These are phyloP conservation scores for Platanthera guangdongensis DNA, from an alignment of 106 monocot genomes.

Conservation along the genomic window DNA sequence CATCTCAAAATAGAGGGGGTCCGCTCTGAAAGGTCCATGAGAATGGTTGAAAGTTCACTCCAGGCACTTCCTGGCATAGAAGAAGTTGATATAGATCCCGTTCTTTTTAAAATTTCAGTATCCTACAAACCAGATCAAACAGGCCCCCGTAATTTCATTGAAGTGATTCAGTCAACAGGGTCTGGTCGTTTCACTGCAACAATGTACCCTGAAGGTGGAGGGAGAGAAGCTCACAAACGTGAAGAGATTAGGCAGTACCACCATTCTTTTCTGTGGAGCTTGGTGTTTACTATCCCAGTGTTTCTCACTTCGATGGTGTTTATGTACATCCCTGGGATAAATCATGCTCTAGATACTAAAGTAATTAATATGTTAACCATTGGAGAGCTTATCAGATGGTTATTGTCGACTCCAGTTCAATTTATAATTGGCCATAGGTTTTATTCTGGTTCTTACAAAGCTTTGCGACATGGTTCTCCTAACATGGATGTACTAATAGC, in stretches of 20 bases:
- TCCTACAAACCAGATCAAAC: constrained; percentile 61
- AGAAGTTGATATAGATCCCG: constrained; percentile 26
- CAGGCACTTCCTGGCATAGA: constrained; percentile 61
- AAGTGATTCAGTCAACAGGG: constrained; percentile 54
- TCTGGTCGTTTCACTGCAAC: constrained; percentile 42
- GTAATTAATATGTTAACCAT: constrained; percentile 23
- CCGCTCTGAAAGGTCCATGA: constrained; percentile 22
- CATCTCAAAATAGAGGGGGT: constrained; percentile 55
- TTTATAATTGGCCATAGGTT: constrained; percentile 75
- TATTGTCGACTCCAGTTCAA: constrained; percentile 79
- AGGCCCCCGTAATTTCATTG: constrained; percentile 69
- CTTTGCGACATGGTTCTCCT: constrained; percentile 62
- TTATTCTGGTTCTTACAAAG: constrained; percentile 70
- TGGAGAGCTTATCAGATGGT: constrained; percentile 72
- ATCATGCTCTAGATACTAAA: constrained; percentile 43
- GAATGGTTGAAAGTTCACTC: constrained; percentile 48
- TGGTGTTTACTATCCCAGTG: constrained; percentile 76
- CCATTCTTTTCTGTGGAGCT: constrained; percentile 65
- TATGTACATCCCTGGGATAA: constrained; percentile 71
- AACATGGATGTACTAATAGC: constrained; percentile 92
- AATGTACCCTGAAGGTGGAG: constrained; percentile 50
- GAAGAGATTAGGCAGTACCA: constrained; percentile 61
- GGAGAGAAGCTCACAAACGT: constrained; percentile 28
- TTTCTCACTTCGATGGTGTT: constrained; percentile 79
- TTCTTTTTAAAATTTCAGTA: constrained; percentile 49